Evolutionary conservation across 805 yeast genomes (phyloP), one percentile per base, ranked within the genome.

Genomic region (Suhomyces sp.): DNA sequence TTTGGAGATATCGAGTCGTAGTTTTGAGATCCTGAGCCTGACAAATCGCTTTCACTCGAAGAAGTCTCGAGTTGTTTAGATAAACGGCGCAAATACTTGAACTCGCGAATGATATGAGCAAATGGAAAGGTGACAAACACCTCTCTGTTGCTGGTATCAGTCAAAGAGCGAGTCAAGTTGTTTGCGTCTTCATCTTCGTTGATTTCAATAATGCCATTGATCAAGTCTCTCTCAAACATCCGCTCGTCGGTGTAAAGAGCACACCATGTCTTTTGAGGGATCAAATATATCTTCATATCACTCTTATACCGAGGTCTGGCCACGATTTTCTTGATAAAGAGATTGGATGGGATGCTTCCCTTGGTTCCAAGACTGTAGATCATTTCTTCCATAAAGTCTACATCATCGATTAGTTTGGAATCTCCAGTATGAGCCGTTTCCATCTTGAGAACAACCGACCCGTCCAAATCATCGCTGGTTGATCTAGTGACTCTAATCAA

Each of bases 261-360:
- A 50, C 65, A 56, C 49, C 71, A 60, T 6, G 61, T 52, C 13
- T 62, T 58, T 22, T 73, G 65, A 3, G 85, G 85, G 5, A 83
- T 65, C 17, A 83, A 57, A 63, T 78, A 83, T n/a, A 83, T 77
- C 60, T 81, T 79, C 87, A 83, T 83, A 56, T 80, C 81, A 4
- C 81, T 72, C 60, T 83, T 83, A 63, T 83, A 83, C 31, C 87
- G 64, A 10, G 87, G 87, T 57, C 86, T 68, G 12, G 86, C 86
- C 31, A 82, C 77, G 21, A 78, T 71, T 53, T 81, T 81, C 63
- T 83, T 83, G 47, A 83, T 65, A 58, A 80, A 83, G 3, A 77
- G 65, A 39, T 82, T 75, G 24, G 75, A 67, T 1, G 83, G 80
- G 29, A 70, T 65, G 46, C 78, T 80, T 22, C 76, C 76, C 1